Percentiles rank a stretch among this genome's conserved stretches.
These are phyloP conservation scores for Balansia obtecta DNA, from an alignment of 2,329 filamentous ascomycete species.

Conservation along the genomic window DNA sequence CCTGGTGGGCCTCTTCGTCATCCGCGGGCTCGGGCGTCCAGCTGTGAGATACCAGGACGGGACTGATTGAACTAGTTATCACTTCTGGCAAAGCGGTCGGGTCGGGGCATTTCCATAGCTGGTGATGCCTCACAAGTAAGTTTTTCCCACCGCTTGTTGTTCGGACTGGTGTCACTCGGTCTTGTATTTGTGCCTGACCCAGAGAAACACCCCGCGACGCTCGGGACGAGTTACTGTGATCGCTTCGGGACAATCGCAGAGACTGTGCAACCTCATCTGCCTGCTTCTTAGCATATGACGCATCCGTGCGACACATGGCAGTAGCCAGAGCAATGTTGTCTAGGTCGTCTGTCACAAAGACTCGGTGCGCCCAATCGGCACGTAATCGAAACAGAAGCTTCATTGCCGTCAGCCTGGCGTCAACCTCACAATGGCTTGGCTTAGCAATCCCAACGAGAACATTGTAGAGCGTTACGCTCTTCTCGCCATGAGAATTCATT, in stretches of 20 bases:
- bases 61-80: conserved; percentile 34
- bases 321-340: conserved; percentile 65
- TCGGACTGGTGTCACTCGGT: conserved; percentile 29
- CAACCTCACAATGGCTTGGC: conserved; percentile 46
- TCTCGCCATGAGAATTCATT: conserved; percentile 52
- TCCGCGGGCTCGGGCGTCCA: conserved; percentile 1
- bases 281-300: conserved; percentile 36
- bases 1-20: conserved; percentile 11
- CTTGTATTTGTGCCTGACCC: conserved; percentile 31
- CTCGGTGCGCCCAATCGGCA: conserved; percentile 66
- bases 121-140: conserved; percentile 27
- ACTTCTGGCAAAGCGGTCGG: conserved; percentile 38
- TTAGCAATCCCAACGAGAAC: conserved; percentile 52
- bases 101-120: conserved; percentile 48
- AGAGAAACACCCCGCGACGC: conserved; percentile 40
- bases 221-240: conserved; percentile 25
- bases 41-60: conserved; percentile 32
- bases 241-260: conserved; percentile 30
- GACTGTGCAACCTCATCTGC: conserved; percentile 38
- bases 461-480: conserved; percentile 51
- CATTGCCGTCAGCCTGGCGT: conserved; percentile 62
- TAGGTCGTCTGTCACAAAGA: conserved; percentile 57
- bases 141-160: conserved; percentile 27
- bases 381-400: conserved; percentile 72
- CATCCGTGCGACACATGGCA: conserved; percentile 53